Base-by-base conservation (phyloP, 805 yeast genomes). In the Starmerella apis region DNA sequence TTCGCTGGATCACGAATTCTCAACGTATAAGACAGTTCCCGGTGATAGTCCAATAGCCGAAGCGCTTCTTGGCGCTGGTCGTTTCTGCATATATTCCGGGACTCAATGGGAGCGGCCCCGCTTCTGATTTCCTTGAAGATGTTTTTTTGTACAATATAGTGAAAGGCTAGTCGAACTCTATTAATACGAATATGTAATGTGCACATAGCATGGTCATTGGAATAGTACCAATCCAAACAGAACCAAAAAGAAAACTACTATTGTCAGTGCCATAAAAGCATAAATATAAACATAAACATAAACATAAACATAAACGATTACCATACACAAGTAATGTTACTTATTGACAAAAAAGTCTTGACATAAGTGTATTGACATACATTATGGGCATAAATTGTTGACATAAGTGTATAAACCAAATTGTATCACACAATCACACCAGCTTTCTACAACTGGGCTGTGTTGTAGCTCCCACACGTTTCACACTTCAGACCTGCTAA, bases 401-500 rank as follows among this genome's bases (percentile, higher is more conserved):
- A n/a, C n/a, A n/a, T n/a, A n/a, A n/a, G n/a, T n/a, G n/a, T n/a
- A n/a, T n/a, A 6, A 41, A 13, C 37, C 30, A 27, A 27, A 27
- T 9, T 8, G 11, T 9, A 11, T 11, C 30, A 11, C 30, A 27
- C 30, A 8, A 27, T 11, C 10, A 27, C 11, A 11, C 30, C 30
- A n/a, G n/a, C 31, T 5, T 3, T 31, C 13, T 45, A 56, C 3
- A 55, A 19, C 36, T 48, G 49, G 8, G 54, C 49, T 3, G 96
- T 88, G 65, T 88, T 88, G 65, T 87, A 88, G 62, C 94, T 83
- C 51, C 76, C 74, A 66, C 96, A 88, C 63, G 81, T 86, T 56
- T 80, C 82, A 65, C 97, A 88, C 63, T 82, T 83, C 54, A 86
- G 71, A 1, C 97, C 97, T 58, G 88, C 66, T 46, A 87, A 80